phyloP scores from a whole-genome alignment of 2,329 filamentous ascomycete genomes.

The Myriosclerotinia duriaeana region DNA sequence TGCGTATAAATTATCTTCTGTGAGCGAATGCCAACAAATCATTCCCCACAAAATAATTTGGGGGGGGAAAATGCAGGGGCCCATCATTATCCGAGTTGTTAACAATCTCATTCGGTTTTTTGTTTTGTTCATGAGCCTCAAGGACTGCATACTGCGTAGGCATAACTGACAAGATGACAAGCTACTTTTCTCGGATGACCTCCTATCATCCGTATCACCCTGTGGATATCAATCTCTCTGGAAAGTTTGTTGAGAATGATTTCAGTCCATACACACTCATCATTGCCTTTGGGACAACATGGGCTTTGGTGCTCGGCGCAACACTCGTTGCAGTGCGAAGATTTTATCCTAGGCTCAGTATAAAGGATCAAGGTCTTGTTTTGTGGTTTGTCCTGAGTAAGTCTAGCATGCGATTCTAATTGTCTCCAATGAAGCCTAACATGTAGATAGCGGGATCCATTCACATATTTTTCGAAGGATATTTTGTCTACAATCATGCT shows the following conservation, averaged over 20 bases:
- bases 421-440: constrained; percentile 37
- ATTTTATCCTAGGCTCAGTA: constrained; percentile 31
- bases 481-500: constrained; percentile 50
- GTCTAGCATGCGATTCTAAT: constrained; percentile 46
- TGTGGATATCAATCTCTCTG: constrained; percentile 31
- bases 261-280: constrained; percentile 32
- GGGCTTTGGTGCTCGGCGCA: constrained; percentile 29
- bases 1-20: background rate
- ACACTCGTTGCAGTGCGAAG: constrained; percentile 26
- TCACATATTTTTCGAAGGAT: constrained; percentile 43
- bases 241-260: constrained; percentile 32
- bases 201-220: constrained; percentile 37
- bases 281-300: constrained; percentile 31
- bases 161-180: constrained; percentile 1
- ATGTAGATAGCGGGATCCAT: constrained; percentile 38
- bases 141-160: background rate
- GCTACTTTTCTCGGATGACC: constrained; percentile 16
- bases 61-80: constrained; percentile 14
- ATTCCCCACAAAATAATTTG: constrained; percentile 7
- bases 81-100: constrained; percentile 8
- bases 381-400: constrained; percentile 39
- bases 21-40: background rate
- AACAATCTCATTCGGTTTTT: constrained; percentile 15
- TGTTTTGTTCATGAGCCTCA: constrained; percentile 1
- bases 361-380: constrained; percentile 33